These are phyloP conservation scores for Rubroboletus satanas DNA, from an alignment of 768 basidiomycete genomes.

Conservation along the genomic window DNA sequence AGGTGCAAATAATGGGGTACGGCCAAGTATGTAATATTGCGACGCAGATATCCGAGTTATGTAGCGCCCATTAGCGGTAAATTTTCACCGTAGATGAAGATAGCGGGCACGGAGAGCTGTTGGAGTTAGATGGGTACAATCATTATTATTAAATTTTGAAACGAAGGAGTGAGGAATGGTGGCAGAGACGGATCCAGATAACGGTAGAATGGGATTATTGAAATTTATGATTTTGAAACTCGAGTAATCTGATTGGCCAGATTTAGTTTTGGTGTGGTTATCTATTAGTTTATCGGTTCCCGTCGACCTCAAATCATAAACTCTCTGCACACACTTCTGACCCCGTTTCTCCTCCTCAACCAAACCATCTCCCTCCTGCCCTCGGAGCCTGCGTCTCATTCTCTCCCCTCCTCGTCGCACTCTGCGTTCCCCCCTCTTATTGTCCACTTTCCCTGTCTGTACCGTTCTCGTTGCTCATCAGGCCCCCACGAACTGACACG, in stretches of 20 bases:
- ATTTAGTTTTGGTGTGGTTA: conserved; percentile 32
- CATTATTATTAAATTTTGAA: neutral
- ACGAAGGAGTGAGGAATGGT: neutral
- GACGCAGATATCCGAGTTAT: conserved; percentile 27
- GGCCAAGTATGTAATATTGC: conserved; percentile 25
- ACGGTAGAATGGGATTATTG: conserved; percentile 10
- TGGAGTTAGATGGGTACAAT: neutral
- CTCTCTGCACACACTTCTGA: conserved; percentile 21
- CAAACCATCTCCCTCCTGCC: conserved; percentile 1
- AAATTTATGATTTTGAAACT: conserved; percentile 25
- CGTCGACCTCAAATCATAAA: conserved; percentile 37
- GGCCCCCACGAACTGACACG: conserved; percentile 5
- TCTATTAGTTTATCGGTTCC: conserved; percentile 39
- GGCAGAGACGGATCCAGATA: conserved; percentile 2
- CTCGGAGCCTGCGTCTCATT: neutral
- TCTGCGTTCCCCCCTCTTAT: neutral
- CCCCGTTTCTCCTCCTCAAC: conserved; percentile 27
- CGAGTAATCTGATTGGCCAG: conserved; percentile 35
- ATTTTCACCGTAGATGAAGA: conserved; percentile 23
- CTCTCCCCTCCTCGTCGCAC: neutral
- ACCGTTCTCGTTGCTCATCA: neutral
- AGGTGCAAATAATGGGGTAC: conserved; percentile 16
- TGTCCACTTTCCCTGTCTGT: neutral
- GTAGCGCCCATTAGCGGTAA: conserved; percentile 28
- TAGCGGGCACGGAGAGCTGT: conserved; percentile 1